Evolutionary conservation across 805 yeast genomes (phyloP).

Genomic region (Myxozyma neotropica): DNA sequence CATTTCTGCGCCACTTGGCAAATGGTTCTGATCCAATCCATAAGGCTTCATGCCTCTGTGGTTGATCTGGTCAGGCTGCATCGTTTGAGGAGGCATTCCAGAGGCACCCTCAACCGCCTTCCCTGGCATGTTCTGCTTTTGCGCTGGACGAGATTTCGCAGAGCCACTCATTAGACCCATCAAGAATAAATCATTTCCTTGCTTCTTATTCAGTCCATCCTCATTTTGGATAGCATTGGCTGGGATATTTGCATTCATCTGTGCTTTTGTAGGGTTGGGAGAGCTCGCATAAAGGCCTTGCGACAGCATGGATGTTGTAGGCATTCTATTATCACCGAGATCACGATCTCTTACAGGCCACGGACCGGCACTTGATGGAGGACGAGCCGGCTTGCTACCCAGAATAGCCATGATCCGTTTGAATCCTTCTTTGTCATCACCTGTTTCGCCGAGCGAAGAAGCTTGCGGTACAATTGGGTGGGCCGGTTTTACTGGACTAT

Average conservation of each 20-base stretch:
- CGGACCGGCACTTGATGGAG: background rate
- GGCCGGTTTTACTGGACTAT: background rate
- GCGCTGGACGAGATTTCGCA: conserved; percentile 3
- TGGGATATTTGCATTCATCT: background rate
- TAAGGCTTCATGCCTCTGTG: background rate
- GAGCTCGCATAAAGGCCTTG: background rate
- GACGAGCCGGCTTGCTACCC: conserved; percentile 21
- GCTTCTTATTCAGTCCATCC: background rate
- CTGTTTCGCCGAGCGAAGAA: background rate
- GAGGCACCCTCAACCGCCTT: background rate
- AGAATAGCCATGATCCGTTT: conserved; percentile 41
- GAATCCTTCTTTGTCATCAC: conserved; percentile 40
- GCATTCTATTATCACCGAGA: background rate
- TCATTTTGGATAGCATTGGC: background rate
- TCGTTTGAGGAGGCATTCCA: background rate
- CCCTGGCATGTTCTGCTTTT: background rate
- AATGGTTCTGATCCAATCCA: background rate
- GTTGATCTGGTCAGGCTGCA: background rate
- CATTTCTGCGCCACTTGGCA: background rate
- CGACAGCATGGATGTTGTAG: background rate
- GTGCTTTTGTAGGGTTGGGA: background rate
- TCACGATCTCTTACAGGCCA: background rate
- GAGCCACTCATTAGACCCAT: conserved; percentile 30
- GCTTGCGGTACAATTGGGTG: background rate
- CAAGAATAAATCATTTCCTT: conserved; percentile 20